phyloP scores from a whole-genome alignment of 1,139 yeast genomes.

The Saccharomyces hybrid region DNA sequence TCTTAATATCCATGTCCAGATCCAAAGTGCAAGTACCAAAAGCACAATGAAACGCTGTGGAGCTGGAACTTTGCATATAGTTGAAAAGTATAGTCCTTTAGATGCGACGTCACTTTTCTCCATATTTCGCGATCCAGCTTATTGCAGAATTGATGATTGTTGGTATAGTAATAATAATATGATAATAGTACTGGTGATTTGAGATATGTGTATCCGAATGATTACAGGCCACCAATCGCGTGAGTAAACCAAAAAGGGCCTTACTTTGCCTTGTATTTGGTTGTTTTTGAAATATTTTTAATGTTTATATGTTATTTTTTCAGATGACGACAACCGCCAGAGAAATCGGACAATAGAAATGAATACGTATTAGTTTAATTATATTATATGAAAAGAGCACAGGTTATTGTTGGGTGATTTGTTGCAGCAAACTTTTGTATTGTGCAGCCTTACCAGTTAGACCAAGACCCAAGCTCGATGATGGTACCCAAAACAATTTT shows the following conservation, averaged over 20 bases:
- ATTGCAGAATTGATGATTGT: background rate
- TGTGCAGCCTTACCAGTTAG: background rate
- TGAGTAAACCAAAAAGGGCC: background rate
- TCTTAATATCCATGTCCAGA: conserved; percentile 42
- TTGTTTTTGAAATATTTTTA: too few species aligned
- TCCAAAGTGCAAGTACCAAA: conserved; percentile 41
- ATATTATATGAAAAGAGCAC: background rate
- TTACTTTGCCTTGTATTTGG: too few species aligned
- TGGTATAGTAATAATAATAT: background rate
- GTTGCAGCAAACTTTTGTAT: too few species aligned
- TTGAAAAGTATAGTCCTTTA: background rate
- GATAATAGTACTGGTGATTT: too few species aligned
- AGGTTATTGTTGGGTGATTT: too few species aligned
- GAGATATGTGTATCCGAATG: too few species aligned
- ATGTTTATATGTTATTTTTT: background rate
- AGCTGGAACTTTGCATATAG: conserved; percentile 33
- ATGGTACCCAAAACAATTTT: conserved; percentile 66
- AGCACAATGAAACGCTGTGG: conserved; percentile 44
- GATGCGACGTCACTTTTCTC: background rate
- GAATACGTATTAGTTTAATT: background rate
- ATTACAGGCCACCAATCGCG: background rate
- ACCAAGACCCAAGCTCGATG: conserved; percentile 49
- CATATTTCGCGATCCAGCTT: background rate
- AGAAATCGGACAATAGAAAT: background rate
- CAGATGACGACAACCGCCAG: background rate